Conservation (phyloP, 257 asterid species). For the Echites panduratus region DNA sequence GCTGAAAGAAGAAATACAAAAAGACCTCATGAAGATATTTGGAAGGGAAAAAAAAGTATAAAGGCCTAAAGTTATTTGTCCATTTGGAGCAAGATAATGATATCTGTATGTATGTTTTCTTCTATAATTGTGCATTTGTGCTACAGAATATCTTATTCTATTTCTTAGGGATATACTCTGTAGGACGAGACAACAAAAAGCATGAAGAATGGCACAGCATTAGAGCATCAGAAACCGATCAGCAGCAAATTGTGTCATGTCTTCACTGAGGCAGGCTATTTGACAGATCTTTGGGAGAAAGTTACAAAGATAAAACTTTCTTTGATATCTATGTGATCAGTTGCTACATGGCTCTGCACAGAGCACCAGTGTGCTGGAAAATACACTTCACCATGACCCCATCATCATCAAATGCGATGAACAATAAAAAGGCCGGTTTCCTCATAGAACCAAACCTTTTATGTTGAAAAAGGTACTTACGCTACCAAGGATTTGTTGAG, state of each 20-base stretch:
- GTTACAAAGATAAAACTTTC: background rate
- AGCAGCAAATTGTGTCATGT: background rate
- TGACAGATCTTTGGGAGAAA: background rate
- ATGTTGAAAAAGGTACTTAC: slow-evolving; percentile 41
- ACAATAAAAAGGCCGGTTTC: background rate
- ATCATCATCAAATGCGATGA: background rate
- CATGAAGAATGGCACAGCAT: background rate
- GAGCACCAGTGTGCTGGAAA: background rate
- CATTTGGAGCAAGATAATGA: background rate
- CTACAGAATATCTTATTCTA: background rate
- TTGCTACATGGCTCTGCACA: background rate
- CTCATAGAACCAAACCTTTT: background rate
- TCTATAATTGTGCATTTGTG: background rate
- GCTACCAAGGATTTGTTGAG: slow-evolving; percentile 91
- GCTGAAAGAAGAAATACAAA: slow-evolving; percentile 39
- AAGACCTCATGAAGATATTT: slow-evolving; percentile 11
- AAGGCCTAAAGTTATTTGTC: background rate
- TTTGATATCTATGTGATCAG: background rate
- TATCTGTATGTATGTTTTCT: background rate
- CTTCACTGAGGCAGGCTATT: background rate
- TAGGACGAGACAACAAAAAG: background rate
- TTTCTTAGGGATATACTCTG: background rate
- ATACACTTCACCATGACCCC: background rate
- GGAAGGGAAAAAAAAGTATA: no score
- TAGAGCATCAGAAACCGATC: background rate